Percentiles rank a stretch among this genome's conserved stretches.
Conservation (phyloP, 2,329 filamentous ascomycete genomes). For the Monosporascus sp. region DNA sequence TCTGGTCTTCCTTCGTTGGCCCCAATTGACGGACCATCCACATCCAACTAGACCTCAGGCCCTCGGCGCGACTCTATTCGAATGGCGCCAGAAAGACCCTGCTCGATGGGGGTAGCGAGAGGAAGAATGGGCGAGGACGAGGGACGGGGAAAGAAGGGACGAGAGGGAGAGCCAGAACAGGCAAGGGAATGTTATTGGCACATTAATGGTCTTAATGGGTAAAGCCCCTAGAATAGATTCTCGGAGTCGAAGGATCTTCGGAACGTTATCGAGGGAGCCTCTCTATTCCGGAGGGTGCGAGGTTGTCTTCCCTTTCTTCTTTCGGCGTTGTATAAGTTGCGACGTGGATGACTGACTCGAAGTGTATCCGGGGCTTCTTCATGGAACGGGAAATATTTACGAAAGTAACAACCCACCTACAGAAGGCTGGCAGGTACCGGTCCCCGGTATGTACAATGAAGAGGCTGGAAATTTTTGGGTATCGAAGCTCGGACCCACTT, state of each 20-base stretch:
- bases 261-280: background rate
- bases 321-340: background rate
- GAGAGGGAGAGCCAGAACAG: slow-evolving; percentile 16
- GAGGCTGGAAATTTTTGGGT: slow-evolving; percentile 24
- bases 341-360: background rate
- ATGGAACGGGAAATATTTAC: background rate
- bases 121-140: slow-evolving; percentile 1
- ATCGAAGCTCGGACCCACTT: background rate
- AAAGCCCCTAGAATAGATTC: background rate
- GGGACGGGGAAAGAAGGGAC: slow-evolving; percentile 9
- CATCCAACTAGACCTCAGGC: background rate
- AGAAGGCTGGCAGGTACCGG: background rate
- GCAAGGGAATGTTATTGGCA: slow-evolving; percentile 21
- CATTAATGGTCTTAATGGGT: slow-evolving; percentile 24
- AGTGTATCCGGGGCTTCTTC: background rate
- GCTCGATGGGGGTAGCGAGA: too few species aligned
- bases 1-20: background rate
- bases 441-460: background rate
- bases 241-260: background rate
- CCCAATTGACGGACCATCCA: slow-evolving; percentile 10
- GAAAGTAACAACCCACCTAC: background rate
- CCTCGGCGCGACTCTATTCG: background rate
- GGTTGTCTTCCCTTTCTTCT: background rate
- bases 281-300: background rate
- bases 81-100: too few species aligned